Evolutionary conservation across 2,329 filamentous ascomycete species (phyloP).

Genomic region (Neopestalotiopsis sp.): DNA sequence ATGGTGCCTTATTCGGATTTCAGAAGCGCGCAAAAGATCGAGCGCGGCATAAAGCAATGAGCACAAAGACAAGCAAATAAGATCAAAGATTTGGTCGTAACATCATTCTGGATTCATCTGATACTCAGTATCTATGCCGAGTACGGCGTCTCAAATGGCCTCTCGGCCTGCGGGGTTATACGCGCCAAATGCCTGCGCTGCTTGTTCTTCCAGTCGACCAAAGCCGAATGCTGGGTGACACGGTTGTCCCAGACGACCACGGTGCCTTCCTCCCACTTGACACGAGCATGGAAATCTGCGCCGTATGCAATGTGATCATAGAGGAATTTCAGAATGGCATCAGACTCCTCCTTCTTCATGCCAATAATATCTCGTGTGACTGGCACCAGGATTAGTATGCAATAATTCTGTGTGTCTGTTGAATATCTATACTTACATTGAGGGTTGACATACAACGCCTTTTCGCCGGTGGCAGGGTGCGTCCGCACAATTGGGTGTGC

Average conservation of each 20-base stretch:
- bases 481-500: constrained; percentile 82
- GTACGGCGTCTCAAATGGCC: constrained; percentile 74
- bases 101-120: constrained; percentile 14
- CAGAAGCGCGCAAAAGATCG: constrained; percentile 6
- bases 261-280: constrained; percentile 81
- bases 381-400: constrained; percentile 36
- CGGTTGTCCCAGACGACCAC: constrained; percentile 90
- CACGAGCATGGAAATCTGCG: constrained; percentile 74
- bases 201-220: constrained; percentile 83
- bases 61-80: background rate
- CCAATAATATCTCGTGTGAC: constrained; percentile 83
- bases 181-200: constrained; percentile 80
- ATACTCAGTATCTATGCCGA: constrained; percentile 17
- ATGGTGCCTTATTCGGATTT: constrained; percentile 17
- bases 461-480: constrained; percentile 83
- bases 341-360: constrained; percentile 86
- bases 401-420: background rate
- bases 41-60: background rate
- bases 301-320: constrained; percentile 77
- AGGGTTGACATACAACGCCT: constrained; percentile 82
- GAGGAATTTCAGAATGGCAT: constrained; percentile 76
- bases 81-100: background rate
- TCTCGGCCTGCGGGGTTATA: constrained; percentile 83
- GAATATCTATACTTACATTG: constrained; percentile 66
- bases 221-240: constrained; percentile 77